Base-by-base conservation (phyloP, 176 grass and related monocot genomes). In the Pontederia paniculata region DNA sequence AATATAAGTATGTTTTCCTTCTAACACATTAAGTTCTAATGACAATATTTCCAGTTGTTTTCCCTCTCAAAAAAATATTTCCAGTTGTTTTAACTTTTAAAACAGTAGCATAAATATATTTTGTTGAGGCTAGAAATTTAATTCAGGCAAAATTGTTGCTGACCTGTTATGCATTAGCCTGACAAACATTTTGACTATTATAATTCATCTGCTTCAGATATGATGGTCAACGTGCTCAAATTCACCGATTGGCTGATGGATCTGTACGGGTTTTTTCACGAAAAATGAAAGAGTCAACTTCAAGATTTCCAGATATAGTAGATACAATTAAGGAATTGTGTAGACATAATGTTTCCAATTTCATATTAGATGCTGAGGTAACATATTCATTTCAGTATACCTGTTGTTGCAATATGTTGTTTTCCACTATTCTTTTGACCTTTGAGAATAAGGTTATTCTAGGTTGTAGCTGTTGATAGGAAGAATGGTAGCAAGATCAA, bases 221-320 rank as follows among this genome's bases (percentile, higher is more conserved):
- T 81, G 91, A 97, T 78, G 91, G 86, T 68, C 91, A 97, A 71
- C 79, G 86, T 48, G 91, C 91, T 8, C 91, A 97, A 84, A 97
- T 97, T 79, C 91, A 97, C 66, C 81, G 76, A 88, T 52, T 72
- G 76, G 18, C 31, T 69, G 80, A 97, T 79, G 91, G 82, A 46
- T 90, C 86, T 45, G 56, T 88, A 69, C 70, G 70, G 59, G 77
- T 90, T 71, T 97, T 97, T 84, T 97, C 91, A 50, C 82, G 91
- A 57, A 86, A 97, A 84, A 90, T 90, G 91, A 97, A 97, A 80
- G 91, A 97, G 74, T 87, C 91, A 47, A 90, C 86, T n/a, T 58
- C 74, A 16, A 75, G 86, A 55, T 90, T 97, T 77, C 86, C 91
- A 48, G 83, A 97, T 81, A 67, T 97, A 17, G 71, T 90, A 48